These are phyloP conservation scores for Crinitomyces ghanaensis DNA, from an alignment of 805 yeast genomes.

Conservation along the genomic window DNA sequence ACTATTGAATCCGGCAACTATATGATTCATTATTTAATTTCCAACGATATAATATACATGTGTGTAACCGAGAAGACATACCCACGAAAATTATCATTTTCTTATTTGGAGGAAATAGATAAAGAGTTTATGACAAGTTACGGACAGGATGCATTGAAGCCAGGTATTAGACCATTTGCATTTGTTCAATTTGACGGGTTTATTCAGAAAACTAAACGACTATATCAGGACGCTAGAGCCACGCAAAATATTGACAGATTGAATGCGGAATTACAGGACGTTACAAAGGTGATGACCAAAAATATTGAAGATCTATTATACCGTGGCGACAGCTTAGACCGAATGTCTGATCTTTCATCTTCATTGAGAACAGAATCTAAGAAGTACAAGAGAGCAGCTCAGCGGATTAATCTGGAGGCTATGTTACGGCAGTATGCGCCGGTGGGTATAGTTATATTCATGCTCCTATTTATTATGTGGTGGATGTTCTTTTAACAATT, in stretches of 20 bases:
- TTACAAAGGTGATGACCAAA: conserved; percentile 88
- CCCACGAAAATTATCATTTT: conserved; percentile 81
- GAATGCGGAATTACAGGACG: conserved; percentile 84
- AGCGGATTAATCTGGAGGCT: conserved; percentile 81
- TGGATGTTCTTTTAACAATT: conserved; percentile 49
- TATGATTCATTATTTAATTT: conserved; percentile 57
- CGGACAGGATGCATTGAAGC: conserved; percentile 51
- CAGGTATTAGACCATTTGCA: conserved; percentile 76
- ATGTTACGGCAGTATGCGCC: conserved; percentile 86
- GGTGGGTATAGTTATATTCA: conserved; percentile 45
- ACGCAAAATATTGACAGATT: conserved; percentile 77
- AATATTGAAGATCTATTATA: conserved; percentile 91
- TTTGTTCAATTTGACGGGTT: conserved; percentile 65
- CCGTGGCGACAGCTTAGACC: conserved; percentile 87
- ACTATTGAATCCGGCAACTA: conserved; percentile 67
- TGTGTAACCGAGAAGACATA: conserved; percentile 68
- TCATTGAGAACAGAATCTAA: conserved; percentile 70
- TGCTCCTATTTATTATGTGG: conserved; percentile 74
- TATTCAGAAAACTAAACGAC: conserved; percentile 73
- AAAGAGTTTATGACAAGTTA: conserved; percentile 73
- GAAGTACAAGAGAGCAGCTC: conserved; percentile 83
- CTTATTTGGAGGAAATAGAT: conserved; percentile 72
- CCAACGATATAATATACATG: conserved; percentile 58
- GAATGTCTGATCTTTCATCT: conserved; percentile 77
- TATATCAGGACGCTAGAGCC: conserved; percentile 85